Evolutionary conservation across 2,329 filamentous ascomycete genomes (phyloP).

Genomic region (Pseudocercospora vitis): DNA sequence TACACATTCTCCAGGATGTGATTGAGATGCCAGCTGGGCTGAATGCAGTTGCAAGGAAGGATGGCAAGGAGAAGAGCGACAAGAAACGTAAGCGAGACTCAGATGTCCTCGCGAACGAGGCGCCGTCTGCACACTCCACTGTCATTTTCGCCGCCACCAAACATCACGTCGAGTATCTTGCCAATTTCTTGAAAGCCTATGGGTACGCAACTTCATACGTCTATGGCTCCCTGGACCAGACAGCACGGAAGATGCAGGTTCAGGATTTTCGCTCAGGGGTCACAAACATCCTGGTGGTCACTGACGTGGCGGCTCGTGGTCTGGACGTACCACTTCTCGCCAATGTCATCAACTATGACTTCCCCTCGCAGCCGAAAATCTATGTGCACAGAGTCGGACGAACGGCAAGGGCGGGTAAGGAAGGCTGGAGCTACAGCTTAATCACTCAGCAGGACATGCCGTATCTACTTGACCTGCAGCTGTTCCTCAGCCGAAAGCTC

Average conservation of each 20-base stretch:
- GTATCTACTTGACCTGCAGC: slow-evolving; percentile 88
- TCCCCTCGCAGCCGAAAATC: slow-evolving; percentile 92
- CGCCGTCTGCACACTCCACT: slow-evolving; percentile 85
- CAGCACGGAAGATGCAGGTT: slow-evolving; percentile 86
- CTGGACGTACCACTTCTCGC: slow-evolving; percentile 95
- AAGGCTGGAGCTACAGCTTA: slow-evolving; percentile 93
- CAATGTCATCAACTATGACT: slow-evolving; percentile 99
- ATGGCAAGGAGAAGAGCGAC: slow-evolving; percentile 47
- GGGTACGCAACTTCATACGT: slow-evolving; percentile 92
- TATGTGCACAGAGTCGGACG: slow-evolving; percentile 95
- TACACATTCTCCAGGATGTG: slow-evolving; percentile 85
- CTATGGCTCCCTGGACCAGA: slow-evolving; percentile 93
- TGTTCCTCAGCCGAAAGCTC: slow-evolving; percentile 85
- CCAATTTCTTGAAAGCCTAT: slow-evolving; percentile 71
- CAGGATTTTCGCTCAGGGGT: slow-evolving; percentile 82
- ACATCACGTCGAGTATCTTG: slow-evolving; percentile 93
- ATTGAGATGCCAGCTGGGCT: slow-evolving; percentile 81
- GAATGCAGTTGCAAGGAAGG: slow-evolving; percentile 53
- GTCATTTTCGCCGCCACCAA: slow-evolving; percentile 95
- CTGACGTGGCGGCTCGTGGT: slow-evolving; percentile 92
- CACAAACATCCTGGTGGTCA: slow-evolving; percentile 90
- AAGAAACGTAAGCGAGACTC: slow-evolving; percentile 73
- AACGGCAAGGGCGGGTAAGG: slow-evolving; percentile 88
- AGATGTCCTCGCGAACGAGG: slow-evolving; percentile 58
- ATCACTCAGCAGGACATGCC: slow-evolving; percentile 84